Conservation (phyloP, 2,329 filamentous ascomycete genomes). For the Curvularia sp. region DNA sequence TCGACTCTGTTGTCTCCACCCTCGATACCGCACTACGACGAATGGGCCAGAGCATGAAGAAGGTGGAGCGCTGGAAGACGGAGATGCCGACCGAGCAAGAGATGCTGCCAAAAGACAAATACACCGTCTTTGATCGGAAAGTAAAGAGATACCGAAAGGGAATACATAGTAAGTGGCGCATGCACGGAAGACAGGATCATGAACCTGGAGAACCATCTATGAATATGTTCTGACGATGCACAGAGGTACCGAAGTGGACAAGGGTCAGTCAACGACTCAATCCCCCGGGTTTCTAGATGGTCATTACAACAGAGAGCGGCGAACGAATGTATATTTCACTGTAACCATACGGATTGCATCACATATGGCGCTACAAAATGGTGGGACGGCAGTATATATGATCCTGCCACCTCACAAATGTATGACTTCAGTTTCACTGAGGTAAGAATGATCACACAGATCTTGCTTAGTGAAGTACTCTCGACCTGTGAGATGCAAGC, state of each 20-base stretch:
- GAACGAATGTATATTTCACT: constrained; percentile 35
- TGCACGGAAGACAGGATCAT: background rate
- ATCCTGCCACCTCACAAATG: background rate
- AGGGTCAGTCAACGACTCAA: constrained; percentile 93
- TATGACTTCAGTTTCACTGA: background rate
- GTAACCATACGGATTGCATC: constrained; percentile 31
- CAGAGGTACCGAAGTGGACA: constrained; percentile 74
- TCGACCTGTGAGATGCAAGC: background rate
- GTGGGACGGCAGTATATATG: background rate
- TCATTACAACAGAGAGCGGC: background rate
- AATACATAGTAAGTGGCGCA: constrained; percentile 82
- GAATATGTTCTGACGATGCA: constrained; percentile 49
- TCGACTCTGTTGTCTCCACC: constrained; percentile 86
- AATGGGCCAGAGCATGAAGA: constrained; percentile 71
- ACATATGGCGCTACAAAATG: constrained; percentile 18
- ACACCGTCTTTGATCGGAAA: constrained; percentile 96
- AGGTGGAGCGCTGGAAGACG: constrained; percentile 87
- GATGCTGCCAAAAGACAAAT: constrained; percentile 97
- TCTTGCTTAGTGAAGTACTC: background rate
- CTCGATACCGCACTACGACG: constrained; percentile 79
- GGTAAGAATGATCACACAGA: background rate
- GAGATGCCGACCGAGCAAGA: constrained; percentile 96
- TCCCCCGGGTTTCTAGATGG: constrained; percentile 82
- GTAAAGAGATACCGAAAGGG: constrained; percentile 95
- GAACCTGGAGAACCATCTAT: background rate